Evolutionary conservation across 1,139 yeast genomes (phyloP).

Genomic region (Pneumocystis murina): DNA sequence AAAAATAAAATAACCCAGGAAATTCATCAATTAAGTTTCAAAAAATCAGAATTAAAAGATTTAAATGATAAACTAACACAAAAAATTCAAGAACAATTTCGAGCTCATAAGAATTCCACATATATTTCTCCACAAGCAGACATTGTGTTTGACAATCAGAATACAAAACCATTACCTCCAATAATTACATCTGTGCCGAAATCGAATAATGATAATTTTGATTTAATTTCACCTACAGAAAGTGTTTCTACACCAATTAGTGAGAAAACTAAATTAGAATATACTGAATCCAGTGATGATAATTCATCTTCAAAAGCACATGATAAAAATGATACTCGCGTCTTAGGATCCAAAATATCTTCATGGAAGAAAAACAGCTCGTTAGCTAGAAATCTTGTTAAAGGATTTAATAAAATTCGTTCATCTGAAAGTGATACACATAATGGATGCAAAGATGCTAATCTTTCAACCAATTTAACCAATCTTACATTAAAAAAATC

Average conservation of each 20-base stretch:
- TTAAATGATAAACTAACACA: slow-evolving; percentile 26
- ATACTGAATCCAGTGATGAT: not conserved
- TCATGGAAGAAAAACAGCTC: slow-evolving; percentile 19
- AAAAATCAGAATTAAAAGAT: slow-evolving; percentile 26
- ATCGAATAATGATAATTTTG: not conserved
- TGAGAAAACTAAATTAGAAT: not conserved
- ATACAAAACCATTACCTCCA: not conserved
- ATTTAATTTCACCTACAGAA: not conserved
- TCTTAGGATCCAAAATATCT: not conserved
- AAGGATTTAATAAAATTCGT: slow-evolving; percentile 25
- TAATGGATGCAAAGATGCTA: not conserved
- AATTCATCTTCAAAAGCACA: not conserved
- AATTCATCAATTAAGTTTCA: slow-evolving; percentile 21
- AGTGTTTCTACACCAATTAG: not conserved
- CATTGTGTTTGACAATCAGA: not conserved
- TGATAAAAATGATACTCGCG: not conserved
- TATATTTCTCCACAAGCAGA: slow-evolving; percentile 1
- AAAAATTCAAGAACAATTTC: slow-evolving; percentile 24
- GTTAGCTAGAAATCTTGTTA: slow-evolving; percentile 22
- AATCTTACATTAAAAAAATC: not conserved
- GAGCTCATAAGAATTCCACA: slow-evolving; percentile 3
- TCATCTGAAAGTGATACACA: slow-evolving; percentile 17
- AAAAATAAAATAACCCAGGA: slow-evolving; percentile 24
- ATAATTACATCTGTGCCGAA: not conserved
- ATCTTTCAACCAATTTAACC: not conserved